Evolutionary conservation across 768 basidiomycete species (phyloP).

Genomic region (Amanita rimosa): DNA sequence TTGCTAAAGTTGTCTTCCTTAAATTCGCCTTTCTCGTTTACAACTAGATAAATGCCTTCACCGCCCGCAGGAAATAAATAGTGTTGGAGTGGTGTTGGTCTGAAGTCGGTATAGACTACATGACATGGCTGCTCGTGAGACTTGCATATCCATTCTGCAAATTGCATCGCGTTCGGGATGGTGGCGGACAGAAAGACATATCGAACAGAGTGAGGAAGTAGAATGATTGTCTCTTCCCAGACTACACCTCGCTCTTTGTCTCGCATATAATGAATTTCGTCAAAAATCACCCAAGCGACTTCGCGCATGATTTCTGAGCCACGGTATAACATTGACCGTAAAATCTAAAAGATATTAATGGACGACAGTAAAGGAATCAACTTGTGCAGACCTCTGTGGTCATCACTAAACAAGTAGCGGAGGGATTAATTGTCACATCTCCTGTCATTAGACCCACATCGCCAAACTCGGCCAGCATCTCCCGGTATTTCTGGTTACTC

Average conservation of each 20-base stretch:
- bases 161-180: conserved; percentile 99
- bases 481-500: conserved; percentile 98
- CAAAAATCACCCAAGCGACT: conserved; percentile 99
- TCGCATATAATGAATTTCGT: conserved; percentile 99
- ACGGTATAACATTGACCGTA: conserved; percentile 96
- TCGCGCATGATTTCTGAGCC: conserved; percentile 99
- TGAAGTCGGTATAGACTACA: conserved; percentile 98
- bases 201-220: conserved; percentile 90
- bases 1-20: conserved; percentile 96
- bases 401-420: conserved; percentile 96
- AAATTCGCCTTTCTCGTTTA: conserved; percentile 98
- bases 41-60: conserved; percentile 94
- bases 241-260: conserved; percentile 99
- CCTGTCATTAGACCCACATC: conserved; percentile 99
- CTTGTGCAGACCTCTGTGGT: conserved; percentile 75
- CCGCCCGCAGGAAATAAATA: conserved; percentile 96
- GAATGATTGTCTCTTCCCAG: conserved; percentile 98
- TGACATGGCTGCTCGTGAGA: conserved; percentile 98
- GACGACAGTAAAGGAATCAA: not conserved
- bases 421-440: conserved; percentile 97
- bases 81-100: conserved; percentile 95
- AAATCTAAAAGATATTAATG: conserved; percentile 46
- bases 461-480: conserved; percentile 93
- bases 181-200: conserved; percentile 99
- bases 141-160: conserved; percentile 98